phyloP scores from a whole-genome alignment of 176 grass and related monocot species.

The Phoenix dactylifera region DNA sequence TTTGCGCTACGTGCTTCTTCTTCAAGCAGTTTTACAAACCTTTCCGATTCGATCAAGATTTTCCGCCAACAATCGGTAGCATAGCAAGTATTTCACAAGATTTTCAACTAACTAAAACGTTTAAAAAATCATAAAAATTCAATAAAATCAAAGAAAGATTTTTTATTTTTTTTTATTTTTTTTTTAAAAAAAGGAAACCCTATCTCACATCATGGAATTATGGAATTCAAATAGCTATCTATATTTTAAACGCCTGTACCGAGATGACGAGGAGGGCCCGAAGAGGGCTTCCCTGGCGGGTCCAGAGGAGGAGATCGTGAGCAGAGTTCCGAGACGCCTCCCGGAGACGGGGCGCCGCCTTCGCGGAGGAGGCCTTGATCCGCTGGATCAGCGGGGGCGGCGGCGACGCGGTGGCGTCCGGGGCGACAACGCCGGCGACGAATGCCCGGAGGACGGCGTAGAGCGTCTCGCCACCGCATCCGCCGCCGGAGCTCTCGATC shows the following conservation, averaged over 20 bases:
- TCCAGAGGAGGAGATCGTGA: slow-evolving; percentile 43
- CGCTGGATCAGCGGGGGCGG: slow-evolving; percentile 28
- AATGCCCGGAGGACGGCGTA: not conserved
- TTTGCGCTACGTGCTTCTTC: no score
- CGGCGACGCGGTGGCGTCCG: not conserved
- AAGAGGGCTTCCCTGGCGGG: slow-evolving; percentile 32
- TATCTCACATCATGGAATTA: no score
- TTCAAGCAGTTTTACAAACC: no score
- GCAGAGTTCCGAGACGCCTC: slow-evolving; percentile 25
- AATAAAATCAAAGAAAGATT: no score
- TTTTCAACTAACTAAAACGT: no score
- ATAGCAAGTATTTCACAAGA: no score
- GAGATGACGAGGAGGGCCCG: slow-evolving; percentile 46
- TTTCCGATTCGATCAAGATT: no score
- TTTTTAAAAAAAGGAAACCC: no score
- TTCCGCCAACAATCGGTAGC: no score
- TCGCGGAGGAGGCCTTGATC: slow-evolving; percentile 21
- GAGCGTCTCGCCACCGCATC: slow-evolving; percentile 12
- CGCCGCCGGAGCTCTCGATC: slow-evolving; percentile 11
- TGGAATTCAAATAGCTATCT: no score
- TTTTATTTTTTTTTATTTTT: no score
- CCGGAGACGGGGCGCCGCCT: slow-evolving; percentile 35
- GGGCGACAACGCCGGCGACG: slow-evolving; percentile 32
- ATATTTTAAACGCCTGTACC: slow-evolving; percentile 27
- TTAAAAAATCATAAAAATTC: no score